Evolutionary conservation across 768 basidiomycete genomes (phyloP).

Genomic region (Termitomyces bulborhizus): DNA sequence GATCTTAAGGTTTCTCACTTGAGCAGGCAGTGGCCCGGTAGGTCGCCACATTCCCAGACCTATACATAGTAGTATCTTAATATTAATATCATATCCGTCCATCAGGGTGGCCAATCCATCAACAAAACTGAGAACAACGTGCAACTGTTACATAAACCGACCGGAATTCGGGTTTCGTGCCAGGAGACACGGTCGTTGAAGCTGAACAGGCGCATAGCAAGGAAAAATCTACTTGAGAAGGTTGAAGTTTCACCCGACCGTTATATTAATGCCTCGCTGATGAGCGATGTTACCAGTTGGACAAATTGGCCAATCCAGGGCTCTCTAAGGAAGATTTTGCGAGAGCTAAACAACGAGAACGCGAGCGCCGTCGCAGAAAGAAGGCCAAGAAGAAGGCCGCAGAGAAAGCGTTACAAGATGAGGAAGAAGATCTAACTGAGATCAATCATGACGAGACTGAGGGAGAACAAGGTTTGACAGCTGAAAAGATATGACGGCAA

Average conservation of each 20-base stretch:
- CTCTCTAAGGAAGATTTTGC: conserved; percentile 63
- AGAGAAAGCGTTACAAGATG: conserved; percentile 19
- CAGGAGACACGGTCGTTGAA: conserved; percentile 85
- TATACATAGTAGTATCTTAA: conserved; percentile 16
- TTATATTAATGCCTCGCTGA: conserved; percentile 13
- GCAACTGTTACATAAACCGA: conserved; percentile 83
- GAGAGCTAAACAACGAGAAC: conserved; percentile 68
- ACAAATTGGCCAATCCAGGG: conserved; percentile 68
- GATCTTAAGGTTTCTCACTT: neutral
- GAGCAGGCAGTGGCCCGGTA: conserved; percentile 75
- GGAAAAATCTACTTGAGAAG: conserved; percentile 71
- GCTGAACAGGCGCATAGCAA: conserved; percentile 73
- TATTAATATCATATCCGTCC: conserved; percentile 21
- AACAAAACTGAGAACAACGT: conserved; percentile 95
- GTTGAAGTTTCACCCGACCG: conserved; percentile 25
- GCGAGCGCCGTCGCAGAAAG: conserved; percentile 69
- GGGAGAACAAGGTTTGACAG: neutral
- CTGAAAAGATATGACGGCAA: neutral
- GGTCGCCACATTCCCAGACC: conserved; percentile 17
- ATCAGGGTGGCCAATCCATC: conserved; percentile 86
- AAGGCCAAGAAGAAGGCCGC: conserved; percentile 69
- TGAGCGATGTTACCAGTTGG: conserved; percentile 44
- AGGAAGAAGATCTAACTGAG: conserved; percentile 1
- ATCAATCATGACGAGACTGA: neutral
- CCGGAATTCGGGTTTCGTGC: conserved; percentile 79